Base-by-base conservation (phyloP, 1,284 basidiomycete species). In the Volvariella surrecta region DNA sequence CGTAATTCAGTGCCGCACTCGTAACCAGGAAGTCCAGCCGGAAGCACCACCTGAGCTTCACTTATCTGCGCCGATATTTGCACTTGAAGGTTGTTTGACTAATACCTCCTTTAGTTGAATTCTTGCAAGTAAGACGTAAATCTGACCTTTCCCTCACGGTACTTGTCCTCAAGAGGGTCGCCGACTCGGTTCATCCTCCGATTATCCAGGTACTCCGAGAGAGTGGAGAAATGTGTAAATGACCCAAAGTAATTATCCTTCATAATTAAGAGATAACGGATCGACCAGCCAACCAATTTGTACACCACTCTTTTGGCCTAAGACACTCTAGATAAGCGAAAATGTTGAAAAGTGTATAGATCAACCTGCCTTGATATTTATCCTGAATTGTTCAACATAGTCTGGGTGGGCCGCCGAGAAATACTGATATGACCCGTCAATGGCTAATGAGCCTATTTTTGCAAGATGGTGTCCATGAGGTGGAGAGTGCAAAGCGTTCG, bases 191-290 rank as follows among this genome's bases (percentile, higher is more conserved):
- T 74, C 46, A 65, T 68, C 42, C 67, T 71, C 20, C 76, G 73
- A 58, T 81, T 84, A 44, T 82, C 76, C 42, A 91, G 66, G 57
- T 89, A 93, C 63, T 96, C 93, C 21, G 74, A 74, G 40, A 90
- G 70, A 0, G 89, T 94, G 4, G 82, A 82, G 55, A 92, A 96
- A 53, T 93, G 87, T 1, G 91, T 95, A 60, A 93, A 96, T 3
- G 76, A 74, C 15, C 93, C 93, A 45, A 95, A 81, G 60, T 96
- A 96, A 59, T 96, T 95, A 53, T 94, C 90, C 44, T 85, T 79
- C 42, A 95, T 56, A 38, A 85, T 79, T 79, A 97, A 86, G 52
- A 93, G 70, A 54, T 90, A 81, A 24, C 92, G 79, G 45, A 93
- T 74, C 0, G 81, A 81, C 90, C 91, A 95, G 15, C 91, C 92